Conservation (phyloP, 108 stramenopile species). For the Mediolabrus comicus region DNA sequence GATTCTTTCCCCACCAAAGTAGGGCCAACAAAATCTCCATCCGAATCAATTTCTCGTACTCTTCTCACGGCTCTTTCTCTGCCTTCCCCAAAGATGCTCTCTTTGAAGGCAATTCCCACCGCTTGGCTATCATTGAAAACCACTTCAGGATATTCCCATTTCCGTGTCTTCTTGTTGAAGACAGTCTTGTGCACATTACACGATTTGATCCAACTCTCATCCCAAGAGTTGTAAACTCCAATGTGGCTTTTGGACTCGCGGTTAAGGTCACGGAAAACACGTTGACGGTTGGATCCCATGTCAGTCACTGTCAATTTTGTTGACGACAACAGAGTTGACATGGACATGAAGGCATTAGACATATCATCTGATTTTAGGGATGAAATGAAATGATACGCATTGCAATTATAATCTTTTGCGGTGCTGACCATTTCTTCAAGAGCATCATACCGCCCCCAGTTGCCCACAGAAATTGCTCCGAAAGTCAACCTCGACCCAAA, state of each 20-base stretch:
- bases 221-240: not conserved
- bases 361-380: conserved; percentile 41
- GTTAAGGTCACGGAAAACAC: conserved; percentile 21
- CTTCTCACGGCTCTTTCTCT: conserved; percentile 50
- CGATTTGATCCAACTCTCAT: not conserved
- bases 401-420: conserved; percentile 37
- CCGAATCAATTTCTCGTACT: conserved; percentile 34
- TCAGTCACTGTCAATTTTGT: conserved; percentile 29
- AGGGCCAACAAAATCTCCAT: conserved; percentile 31
- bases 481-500: conserved; percentile 54
- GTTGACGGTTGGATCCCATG: conserved; percentile 29
- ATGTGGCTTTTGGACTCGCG: conserved; percentile 18
- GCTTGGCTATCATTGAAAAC: not conserved
- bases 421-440: conserved; percentile 28
- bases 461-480: conserved; percentile 40
- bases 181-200: conserved; percentile 15
- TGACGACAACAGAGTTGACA: conserved; percentile 12
- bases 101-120: conserved; percentile 28
- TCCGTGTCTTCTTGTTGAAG: conserved; percentile 9
- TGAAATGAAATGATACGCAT: conserved; percentile 27
- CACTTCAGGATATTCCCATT: not conserved
- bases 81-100: conserved; percentile 44
- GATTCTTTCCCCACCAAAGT: conserved; percentile 57
- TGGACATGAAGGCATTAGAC: conserved; percentile 40
- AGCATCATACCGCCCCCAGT: conserved; percentile 21